These are phyloP conservation scores for Hyphodiscus hymeniophilus DNA, from an alignment of 495 filamentous ascomycete genomes.

Conservation along the genomic window DNA sequence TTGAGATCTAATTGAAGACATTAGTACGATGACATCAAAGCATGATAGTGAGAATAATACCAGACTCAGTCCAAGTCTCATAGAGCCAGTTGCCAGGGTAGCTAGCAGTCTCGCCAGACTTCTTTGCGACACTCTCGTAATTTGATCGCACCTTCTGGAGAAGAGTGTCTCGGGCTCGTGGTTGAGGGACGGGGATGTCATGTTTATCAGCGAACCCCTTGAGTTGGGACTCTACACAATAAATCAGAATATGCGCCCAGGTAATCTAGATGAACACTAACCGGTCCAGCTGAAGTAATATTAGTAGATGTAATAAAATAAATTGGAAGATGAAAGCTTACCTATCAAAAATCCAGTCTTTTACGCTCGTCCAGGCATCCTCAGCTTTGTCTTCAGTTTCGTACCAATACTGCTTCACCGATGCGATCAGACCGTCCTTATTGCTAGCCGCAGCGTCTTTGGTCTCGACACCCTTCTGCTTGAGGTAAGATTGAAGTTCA, in stretches of 20 bases:
- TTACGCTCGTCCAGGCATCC: constrained; percentile 59
- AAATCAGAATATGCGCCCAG: constrained; percentile 2
- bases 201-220: constrained; percentile 90
- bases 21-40: constrained; percentile 34
- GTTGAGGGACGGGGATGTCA: constrained; percentile 71
- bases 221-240: constrained; percentile 56
- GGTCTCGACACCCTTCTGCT: constrained; percentile 56
- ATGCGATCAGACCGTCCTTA: constrained; percentile 56
- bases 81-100: constrained; percentile 99
- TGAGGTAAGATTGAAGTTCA: constrained; percentile 57
- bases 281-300: constrained; percentile 51
- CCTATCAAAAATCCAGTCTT: constrained; percentile 92
- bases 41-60: constrained; percentile 33
- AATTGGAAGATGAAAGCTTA: constrained; percentile 38
- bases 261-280: neutral
- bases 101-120: constrained; percentile 65
- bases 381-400: constrained; percentile 67
- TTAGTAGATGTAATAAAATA: constrained; percentile 18
- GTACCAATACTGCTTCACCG: constrained; percentile 65
- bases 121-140: constrained; percentile 75
- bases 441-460: constrained; percentile 53
- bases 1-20: constrained; percentile 30
- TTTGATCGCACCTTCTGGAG: constrained; percentile 70
- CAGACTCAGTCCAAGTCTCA: constrained; percentile 70
- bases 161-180: constrained; percentile 75